phyloP scores from a whole-genome alignment of 1,284 basidiomycete species.

The Ganoderma sinense region DNA sequence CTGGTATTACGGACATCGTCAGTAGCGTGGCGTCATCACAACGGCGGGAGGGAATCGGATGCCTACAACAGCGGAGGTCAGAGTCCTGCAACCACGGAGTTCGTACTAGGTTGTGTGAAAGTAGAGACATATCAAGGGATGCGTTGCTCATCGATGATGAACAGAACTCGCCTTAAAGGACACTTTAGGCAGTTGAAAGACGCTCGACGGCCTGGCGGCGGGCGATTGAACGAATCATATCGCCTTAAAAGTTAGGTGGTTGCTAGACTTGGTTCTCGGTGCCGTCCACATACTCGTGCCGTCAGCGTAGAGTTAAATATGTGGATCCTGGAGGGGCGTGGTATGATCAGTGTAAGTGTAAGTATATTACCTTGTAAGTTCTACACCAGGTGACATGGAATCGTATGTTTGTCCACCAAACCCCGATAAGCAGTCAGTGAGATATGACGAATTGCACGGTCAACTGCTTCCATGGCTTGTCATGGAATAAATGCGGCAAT shows the following conservation, averaged over 20 bases:
- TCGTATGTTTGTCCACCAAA: not conserved
- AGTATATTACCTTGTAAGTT: not conserved
- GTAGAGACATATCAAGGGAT: not conserved
- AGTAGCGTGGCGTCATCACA: not conserved
- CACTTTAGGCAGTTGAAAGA: not conserved
- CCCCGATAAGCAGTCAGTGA: not conserved
- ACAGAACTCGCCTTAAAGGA: not conserved
- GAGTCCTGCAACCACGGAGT: slow-evolving; percentile 5
- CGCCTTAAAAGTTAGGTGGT: not conserved
- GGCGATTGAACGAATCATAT: not conserved
- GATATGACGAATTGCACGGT: not conserved
- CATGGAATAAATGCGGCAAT: not conserved
- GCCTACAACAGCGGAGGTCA: slow-evolving; percentile 5
- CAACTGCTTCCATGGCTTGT: not conserved
- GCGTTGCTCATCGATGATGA: not conserved
- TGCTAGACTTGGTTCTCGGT: not conserved
- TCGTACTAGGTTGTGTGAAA: not conserved
- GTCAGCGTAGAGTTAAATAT: not conserved
- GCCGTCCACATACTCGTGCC: not conserved
- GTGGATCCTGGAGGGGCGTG: not conserved
- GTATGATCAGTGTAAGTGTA: not conserved
- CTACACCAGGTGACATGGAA: not conserved
- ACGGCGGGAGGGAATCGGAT: not conserved
- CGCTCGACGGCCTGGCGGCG: not conserved
- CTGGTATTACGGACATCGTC: not conserved